Evolutionary conservation across 2,329 filamentous ascomycete genomes (phyloP).

Genomic region (Penicillium glabrum): DNA sequence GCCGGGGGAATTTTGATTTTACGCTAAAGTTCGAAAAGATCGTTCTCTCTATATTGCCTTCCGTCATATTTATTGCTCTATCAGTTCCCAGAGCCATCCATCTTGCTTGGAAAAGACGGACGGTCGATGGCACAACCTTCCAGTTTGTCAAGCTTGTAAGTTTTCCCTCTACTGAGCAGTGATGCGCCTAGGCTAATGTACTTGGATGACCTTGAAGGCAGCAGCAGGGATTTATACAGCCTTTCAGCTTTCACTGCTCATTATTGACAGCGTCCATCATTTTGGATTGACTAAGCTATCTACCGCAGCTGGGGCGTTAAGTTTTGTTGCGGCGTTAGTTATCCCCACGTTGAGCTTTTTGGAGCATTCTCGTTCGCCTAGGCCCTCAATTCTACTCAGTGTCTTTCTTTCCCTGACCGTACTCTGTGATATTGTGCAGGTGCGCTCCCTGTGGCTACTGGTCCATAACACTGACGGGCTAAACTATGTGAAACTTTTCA

Average conservation of each 20-base stretch:
- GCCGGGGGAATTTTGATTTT: neutral
- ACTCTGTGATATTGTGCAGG: neutral
- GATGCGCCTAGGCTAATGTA: neutral
- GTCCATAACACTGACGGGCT: neutral
- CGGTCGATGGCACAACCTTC: neutral
- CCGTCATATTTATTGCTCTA: neutral
- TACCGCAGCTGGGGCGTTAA: neutral
- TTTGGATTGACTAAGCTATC: neutral
- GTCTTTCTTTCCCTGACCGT: neutral
- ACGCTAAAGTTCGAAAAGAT: neutral
- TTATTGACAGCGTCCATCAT: neutral
- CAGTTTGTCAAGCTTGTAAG: neutral
- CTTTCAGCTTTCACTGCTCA: neutral
- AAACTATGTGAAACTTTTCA: neutral
- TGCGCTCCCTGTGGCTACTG: neutral
- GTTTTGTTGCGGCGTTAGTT: neutral
- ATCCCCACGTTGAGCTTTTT: neutral
- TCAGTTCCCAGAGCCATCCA: neutral
- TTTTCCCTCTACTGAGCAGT: neutral
- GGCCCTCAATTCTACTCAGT: neutral
- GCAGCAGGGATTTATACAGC: neutral
- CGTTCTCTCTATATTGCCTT: neutral
- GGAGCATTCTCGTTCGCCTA: neutral
- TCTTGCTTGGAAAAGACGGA: neutral
- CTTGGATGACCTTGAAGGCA: neutral